Evolutionary conservation across 495 filamentous ascomycete genomes (phyloP).

Genomic region (Peziza echinospora): DNA sequence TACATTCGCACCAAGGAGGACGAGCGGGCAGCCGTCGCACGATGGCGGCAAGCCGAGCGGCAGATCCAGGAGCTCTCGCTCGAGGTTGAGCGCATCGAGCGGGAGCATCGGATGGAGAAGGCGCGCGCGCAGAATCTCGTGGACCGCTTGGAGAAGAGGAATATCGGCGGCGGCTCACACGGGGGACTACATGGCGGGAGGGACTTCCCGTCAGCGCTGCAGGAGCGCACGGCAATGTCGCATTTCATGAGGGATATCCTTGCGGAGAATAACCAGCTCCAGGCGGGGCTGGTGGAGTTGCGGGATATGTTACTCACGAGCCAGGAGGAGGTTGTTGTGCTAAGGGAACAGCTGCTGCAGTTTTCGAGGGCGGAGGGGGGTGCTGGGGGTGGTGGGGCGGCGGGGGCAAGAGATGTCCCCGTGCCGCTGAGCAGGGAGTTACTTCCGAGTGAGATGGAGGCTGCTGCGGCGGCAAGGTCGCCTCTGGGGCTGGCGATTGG

Average conservation of each 20-base stretch:
- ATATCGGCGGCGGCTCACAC: conserved; percentile 34
- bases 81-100: conserved; percentile 74
- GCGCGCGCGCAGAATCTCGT: conserved; percentile 64
- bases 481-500: conserved; percentile 16
- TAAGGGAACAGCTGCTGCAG: conserved; percentile 61
- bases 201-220: conserved; percentile 4
- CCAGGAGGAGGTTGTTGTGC: conserved; percentile 76
- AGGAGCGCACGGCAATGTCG: conserved; percentile 39
- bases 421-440: conserved; percentile 51
- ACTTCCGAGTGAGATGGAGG: no score
- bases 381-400: no score
- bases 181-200: conserved; percentile 10
- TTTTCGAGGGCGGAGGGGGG: conserved; percentile 44
- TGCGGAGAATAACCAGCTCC: conserved; percentile 83
- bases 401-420: no score
- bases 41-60: conserved; percentile 66
- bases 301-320: conserved; percentile 77
- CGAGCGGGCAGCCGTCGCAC: conserved; percentile 48
- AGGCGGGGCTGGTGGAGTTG: conserved; percentile 72
- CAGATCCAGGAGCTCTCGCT: conserved; percentile 53
- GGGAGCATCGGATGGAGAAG: conserved; percentile 60
- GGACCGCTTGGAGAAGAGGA: conserved; percentile 54
- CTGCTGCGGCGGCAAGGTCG: conserved; percentile 26
- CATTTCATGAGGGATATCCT: conserved; percentile 90
- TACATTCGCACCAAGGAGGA: conserved; percentile 44